Conservation (phyloP, 345 rosid genomes). For the Citrus trifoliata region DNA sequence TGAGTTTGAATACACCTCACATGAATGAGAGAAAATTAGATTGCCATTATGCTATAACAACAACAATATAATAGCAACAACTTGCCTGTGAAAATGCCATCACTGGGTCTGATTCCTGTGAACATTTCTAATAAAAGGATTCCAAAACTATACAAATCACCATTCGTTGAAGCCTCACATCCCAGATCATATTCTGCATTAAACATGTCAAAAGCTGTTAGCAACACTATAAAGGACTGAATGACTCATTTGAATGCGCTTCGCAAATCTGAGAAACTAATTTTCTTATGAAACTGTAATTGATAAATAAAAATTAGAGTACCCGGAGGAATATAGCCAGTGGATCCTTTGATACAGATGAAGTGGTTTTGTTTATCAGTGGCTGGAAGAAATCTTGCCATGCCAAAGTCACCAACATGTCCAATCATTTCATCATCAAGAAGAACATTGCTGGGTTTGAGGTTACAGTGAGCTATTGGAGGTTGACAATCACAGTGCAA, state of each 20-base stretch:
- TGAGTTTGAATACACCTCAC: too few species aligned
- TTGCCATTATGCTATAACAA: too few species aligned
- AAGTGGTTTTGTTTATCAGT: background rate
- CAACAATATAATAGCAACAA: too few species aligned
- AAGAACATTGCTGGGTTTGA: too few species aligned
- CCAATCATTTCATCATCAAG: background rate
- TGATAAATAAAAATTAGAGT: too few species aligned
- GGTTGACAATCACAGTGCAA: background rate
- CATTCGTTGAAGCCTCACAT: conserved; percentile 1
- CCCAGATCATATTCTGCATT: conserved; percentile 33
- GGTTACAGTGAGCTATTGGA: background rate
- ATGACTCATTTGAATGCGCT: too few species aligned
- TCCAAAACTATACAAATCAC: conserved; percentile 28
- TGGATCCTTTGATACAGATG: conserved; percentile 5
- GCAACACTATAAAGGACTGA: too few species aligned
- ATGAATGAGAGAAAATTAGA: too few species aligned
- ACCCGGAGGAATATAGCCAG: conserved; percentile 19
- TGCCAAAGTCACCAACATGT: background rate
- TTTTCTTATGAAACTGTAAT: too few species aligned
- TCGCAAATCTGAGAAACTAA: too few species aligned
- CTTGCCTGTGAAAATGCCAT: conserved; percentile 12
- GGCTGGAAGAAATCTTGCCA: background rate
- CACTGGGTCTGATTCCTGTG: conserved; percentile 18
- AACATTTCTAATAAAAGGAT: conserved; percentile 28
- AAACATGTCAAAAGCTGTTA: background rate